Base-by-base conservation (phyloP, 225 moss, liverwort and hornwort species). In the Climacium dendroides region DNA sequence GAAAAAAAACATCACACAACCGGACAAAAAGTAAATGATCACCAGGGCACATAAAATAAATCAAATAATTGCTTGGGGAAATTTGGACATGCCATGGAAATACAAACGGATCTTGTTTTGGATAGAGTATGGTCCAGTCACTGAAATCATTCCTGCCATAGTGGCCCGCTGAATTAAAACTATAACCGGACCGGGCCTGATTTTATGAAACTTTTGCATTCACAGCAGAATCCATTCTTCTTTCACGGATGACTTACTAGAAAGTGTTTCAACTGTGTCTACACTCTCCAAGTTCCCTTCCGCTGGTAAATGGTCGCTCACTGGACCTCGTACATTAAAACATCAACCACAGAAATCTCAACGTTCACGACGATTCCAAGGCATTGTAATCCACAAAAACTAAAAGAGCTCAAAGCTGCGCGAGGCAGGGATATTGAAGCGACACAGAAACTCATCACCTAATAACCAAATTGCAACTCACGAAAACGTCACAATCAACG, bases 371-470 rank as follows among this genome's bases (percentile, higher is more conserved):
- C 74, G 88, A 67, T 55, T 88, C 57, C 57, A 48, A 88, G 85
- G 52, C 62, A 76, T 53, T 53, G 25, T 26, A 70, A 76, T 48
- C 67, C 52, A 66, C 14, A 41, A 61, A 81, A 82, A 70, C 30
- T 74, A 66, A 61, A 83, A 65, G 43, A 83, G 64, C 71, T 73
- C 58, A 83, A 86, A 90, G 75, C 69, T 74, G 83, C 24, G 79
- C 54, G 64, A 74, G 41, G 85, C 86, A 79, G 52, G 73, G 43
- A 88, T 83, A 79, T 69, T 67, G 53, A 75, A 64, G 4, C 55
- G 83, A 86, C 41, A 75, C n/a, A 45, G 88, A 76, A 90, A 88
- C 86, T 77, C 90, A 48, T 47, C 9, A 92, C 86, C 87, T 63
- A 50, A 28, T 23, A 55, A 47, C 28, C 48, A 39, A 89, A 78